phyloP scores from a whole-genome alignment of 83 land plant species.

The Larix sibirica region DNA sequence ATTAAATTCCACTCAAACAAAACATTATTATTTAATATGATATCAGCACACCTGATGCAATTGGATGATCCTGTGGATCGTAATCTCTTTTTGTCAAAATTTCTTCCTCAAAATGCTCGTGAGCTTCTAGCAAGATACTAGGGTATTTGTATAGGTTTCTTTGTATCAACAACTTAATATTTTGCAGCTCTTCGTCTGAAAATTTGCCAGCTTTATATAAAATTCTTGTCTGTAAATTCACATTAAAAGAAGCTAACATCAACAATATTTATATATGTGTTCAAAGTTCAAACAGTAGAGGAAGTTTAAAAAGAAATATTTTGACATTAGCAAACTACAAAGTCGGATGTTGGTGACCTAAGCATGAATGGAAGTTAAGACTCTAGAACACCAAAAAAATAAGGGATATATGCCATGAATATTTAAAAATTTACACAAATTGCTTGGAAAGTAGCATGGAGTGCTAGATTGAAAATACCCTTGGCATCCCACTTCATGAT shows the following conservation, averaged over 20 bases:
- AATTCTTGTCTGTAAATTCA: conserved; percentile 63
- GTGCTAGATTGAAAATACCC: too few relatives aligned
- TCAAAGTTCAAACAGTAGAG: too few relatives aligned
- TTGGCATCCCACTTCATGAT: too few relatives aligned
- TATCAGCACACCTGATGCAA: conserved; percentile 11
- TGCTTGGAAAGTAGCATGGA: too few relatives aligned
- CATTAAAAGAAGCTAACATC: conserved; percentile 11
- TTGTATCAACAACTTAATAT: conserved; percentile 73
- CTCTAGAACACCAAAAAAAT: too few relatives aligned
- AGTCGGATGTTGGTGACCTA: too few relatives aligned
- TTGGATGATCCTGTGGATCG: conserved; percentile 20
- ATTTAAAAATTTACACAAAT: too few relatives aligned
- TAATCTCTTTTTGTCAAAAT: conserved; percentile 18
- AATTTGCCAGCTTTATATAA: conserved; percentile 67
- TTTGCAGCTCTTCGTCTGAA: conserved; percentile 68
- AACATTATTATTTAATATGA: not conserved
- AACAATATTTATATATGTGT: not conserved
- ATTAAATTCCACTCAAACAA: not conserved
- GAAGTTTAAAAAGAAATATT: too few relatives aligned
- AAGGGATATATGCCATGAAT: too few relatives aligned
- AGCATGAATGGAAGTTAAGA: too few relatives aligned
- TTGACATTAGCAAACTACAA: too few relatives aligned
- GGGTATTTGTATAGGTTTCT: conserved; percentile 71
- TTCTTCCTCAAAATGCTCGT: conserved; percentile 92
- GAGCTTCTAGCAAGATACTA: conserved; percentile 78